Evolutionary conservation across 441 rosid genomes (phyloP).

Genomic region (Adansonia gregorii): DNA sequence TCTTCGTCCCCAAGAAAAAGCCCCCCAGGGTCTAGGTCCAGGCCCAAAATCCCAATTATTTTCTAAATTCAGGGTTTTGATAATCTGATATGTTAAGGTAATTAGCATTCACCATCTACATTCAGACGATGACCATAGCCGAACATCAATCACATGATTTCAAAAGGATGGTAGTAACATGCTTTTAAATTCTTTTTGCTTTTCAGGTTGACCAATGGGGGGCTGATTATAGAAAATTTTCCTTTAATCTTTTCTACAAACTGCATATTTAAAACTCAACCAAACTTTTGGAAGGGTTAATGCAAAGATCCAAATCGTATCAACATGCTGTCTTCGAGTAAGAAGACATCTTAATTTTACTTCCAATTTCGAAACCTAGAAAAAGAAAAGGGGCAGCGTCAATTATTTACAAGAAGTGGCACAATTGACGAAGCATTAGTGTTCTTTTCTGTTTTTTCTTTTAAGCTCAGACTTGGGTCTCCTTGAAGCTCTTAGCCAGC

Average conservation of each 20-base stretch:
- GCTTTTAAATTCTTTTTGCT: not conserved
- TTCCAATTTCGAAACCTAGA: not conserved
- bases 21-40: not conserved
- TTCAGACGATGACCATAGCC: not conserved
- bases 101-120: not conserved
- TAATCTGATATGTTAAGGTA: not conserved
- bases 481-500: constrained; percentile 78
- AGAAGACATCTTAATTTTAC: constrained; percentile 23
- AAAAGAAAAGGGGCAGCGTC: constrained; percentile 12
- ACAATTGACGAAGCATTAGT: constrained; percentile 1
- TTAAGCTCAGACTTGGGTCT: constrained; percentile 46
- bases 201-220: not conserved
- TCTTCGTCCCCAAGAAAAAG: not conserved
- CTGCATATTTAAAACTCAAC: not conserved
- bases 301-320: constrained; percentile 21
- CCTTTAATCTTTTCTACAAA: not conserved
- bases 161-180: not conserved
- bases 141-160: not conserved
- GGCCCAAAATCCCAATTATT: not conserved
- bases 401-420: constrained; percentile 28
- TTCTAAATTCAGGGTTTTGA: not conserved
- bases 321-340: constrained; percentile 25
- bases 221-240: not conserved
- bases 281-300: not conserved
- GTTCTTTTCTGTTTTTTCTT: not conserved